A percentile compares a stretch with the other conserved stretches of the same genome.
Conservation (phyloP, 345 rosid species). For the Toxicodendron radicans region DNA sequence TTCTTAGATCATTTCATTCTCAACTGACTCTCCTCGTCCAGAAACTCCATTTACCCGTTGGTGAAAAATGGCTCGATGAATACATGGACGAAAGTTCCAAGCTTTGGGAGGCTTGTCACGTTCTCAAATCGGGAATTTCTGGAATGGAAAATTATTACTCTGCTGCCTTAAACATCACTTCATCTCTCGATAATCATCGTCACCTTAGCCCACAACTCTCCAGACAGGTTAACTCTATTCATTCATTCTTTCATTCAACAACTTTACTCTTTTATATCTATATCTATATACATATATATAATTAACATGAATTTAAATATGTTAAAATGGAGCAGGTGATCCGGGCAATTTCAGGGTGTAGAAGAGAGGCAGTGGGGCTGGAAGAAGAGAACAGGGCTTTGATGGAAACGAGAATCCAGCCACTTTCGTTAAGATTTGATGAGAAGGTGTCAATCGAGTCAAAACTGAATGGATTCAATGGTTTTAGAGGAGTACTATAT, state of each 20-base stretch:
- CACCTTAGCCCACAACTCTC: conserved; percentile 62
- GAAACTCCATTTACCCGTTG: conserved; percentile 88
- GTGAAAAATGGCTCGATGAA: conserved; percentile 98
- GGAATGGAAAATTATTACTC: conserved; percentile 75
- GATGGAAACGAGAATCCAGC: conserved; percentile 68
- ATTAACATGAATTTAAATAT: background rate
- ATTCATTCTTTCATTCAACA: background rate
- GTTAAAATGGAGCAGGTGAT: conserved; percentile 51
- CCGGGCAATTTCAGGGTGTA: conserved; percentile 66
- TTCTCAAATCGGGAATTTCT: conserved; percentile 77
- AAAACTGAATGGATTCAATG: conserved; percentile 85
- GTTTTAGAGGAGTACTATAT: conserved; percentile 81
- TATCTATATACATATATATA: background rate
- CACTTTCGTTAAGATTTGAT: conserved; percentile 67
- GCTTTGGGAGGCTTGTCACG: conserved; percentile 92
- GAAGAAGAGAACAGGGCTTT: conserved; percentile 85
- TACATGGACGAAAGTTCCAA: conserved; percentile 98
- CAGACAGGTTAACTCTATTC: conserved; percentile 57
- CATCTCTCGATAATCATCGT: conserved; percentile 66
- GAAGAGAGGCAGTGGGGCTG: conserved; percentile 72
- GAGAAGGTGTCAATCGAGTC: conserved; percentile 67
- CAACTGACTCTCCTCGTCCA: conserved; percentile 79
- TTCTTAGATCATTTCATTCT: conserved; percentile 79
- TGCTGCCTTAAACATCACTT: conserved; percentile 56
- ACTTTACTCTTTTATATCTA: too few relatives aligned